Evolutionary conservation across 345 rosid genomes (phyloP), one percentile per base, ranked within the genome.

Genomic region (Toxicodendron radicans): DNA sequence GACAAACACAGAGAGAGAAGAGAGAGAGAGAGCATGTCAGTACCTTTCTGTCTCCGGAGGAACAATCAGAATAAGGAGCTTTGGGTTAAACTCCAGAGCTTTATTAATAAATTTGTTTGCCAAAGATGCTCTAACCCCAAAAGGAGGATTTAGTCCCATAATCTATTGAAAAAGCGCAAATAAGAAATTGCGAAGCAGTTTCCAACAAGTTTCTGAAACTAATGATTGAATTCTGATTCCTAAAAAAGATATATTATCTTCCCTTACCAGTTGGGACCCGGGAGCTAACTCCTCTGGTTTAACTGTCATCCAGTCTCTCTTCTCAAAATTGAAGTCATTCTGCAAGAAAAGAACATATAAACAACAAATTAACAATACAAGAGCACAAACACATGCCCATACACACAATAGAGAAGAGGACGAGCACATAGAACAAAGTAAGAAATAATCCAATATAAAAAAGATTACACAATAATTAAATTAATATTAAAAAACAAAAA

Each of bases 71-170:
- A 95, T 84, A 71, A 93, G 83, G 60, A 93, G 92, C 82, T 95
- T 95, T 45, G 99, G 99, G 58, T 85, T 83, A 83, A 95, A 95
- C 71, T 89, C 83, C 58, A 95, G 98, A 73, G 98, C 97, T 86
- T 89, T 89, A 12, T 85, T 70, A 53, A 95, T 86, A 69, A 95
- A 91, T 86, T 82, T 81, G 84, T 92, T 90, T 33, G 97, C 99
- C 81, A 83, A 85, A 74, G 80, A 79, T 61, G 89, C 92, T 77
- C 86, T 87, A 71, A 87, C 80, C 75, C 99, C 99, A 80, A 95
- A 95, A 53, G 99, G 99, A 76, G 99, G 99, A 83, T 93, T 95
- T 73, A 93, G 76, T 76, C 99, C 98, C 97, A 93, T 89, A 73
- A 95, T 87, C 99, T 95, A 80, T 73, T 61, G 77, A 74, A 67